Base-by-base conservation (phyloP, 1,284 basidiomycete species). In the Melampsora larici-populina region DNA sequence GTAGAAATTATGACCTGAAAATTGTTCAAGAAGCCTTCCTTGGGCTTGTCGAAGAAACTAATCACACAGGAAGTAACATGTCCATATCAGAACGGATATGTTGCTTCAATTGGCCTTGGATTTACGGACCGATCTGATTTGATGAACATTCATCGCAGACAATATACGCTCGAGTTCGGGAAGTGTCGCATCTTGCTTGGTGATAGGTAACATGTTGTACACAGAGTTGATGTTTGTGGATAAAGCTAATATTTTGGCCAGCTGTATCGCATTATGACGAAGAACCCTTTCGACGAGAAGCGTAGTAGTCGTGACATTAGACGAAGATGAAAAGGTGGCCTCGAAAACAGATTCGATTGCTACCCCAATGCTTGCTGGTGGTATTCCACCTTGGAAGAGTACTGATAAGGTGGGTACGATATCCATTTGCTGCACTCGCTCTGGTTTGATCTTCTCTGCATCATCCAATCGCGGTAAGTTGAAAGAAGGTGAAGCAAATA, bases 361-460 rank as follows among this genome's bases (percentile, higher is more conserved):
- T 67, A 78, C 74, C 9, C 80, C 81, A 64, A 81, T 80, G 63
- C 80, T 81, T 55, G 79, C 79, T 8, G 79, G 79, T 1, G 81
- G 80, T 15, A 81, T 80, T 8, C 79, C 80, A 5, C 79, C 60
- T 24, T 78, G 78, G 48, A 81, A 76, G 2, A 81, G 77, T 2
- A 76, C 58, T 33, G 73, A 66, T 11, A 81, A 64, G 0, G 81
- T 81, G 17, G 81, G 81, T 1, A 81, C 81, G 36, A 81, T 76
- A 74, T 81, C 81, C 74, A 81, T 75, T 68, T 81, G 81, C 18
- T 81, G 78, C 1, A 81, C 78, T 13, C 15, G 31, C n/a, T 78
- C 33, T 1, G 76, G 76, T 43, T 43, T 46, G 62, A 70, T 70
- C 31, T n/a, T 4, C 36, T 62, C 13, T 33, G 21, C 21, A 17